Evolutionary conservation across 148 eudicot species (phyloP), one percentile per base, ranked within the genome.

Genomic region (Spergularia marina): DNA sequence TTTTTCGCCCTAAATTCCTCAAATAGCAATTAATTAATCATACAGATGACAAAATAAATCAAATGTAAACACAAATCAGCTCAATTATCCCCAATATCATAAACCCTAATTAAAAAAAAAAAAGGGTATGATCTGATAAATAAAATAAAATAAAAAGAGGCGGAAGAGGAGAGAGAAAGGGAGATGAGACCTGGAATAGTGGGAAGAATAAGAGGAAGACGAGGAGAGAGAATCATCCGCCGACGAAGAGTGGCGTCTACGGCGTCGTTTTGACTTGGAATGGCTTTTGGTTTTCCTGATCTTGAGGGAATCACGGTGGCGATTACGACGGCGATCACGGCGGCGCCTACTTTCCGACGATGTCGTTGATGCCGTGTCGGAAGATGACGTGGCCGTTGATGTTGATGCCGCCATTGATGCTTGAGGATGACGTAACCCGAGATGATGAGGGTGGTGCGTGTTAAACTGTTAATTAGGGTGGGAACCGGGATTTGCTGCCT

Each of bases 201-300:
- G 78, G 15, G 84, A 71, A 6, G 85, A 83, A 34, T 23, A 49
- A n/a, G 80, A 44, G 49, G 49, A 75, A 21, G 83, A 77, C n/a
- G 86, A 84, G 17, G 81, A 78, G 70, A 23, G 57, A 51, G 79
- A 81, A 49, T 76, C 72, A 25, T 65, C 74, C 15, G 49, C 69
- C 23, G 84, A 78, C 17, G 86, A 83, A 65, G 75, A 53, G 52
- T 76, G 82, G 73, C 62, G 84, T 12, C 74, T 77, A 52, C 87
- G 87, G 25, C 80, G 87, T 34, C 79, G 79, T 81, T 84, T 84
- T 10, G 83, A 72, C 60, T 81, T 84, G 60, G 83, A 82, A 51
- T 59, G 72, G 73, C 20, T 49, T 62, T 82, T 82, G 18, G 77
- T 64, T n/a, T 76, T 82, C 11, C 81, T 68, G 78, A 76, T 65